Percentiles rank a stretch among this genome's conserved stretches.
Conservation (phyloP, 2,329 filamentous ascomycete genomes). For the Coleophoma eucalyptorum region DNA sequence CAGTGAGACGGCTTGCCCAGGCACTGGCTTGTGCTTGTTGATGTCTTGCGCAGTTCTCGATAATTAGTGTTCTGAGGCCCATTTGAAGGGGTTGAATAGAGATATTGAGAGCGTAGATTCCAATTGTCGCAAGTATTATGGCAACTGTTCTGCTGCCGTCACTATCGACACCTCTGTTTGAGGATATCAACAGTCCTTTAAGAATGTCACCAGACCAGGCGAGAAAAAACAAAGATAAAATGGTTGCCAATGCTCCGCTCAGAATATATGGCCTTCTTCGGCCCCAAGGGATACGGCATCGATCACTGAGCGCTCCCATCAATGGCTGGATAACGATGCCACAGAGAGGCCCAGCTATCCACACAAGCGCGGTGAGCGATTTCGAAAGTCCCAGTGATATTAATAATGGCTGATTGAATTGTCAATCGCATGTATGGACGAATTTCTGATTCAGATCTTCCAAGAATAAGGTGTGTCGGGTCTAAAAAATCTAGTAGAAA, state of each 20-base stretch:
- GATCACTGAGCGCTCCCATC: constrained; percentile 48
- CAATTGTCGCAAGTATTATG: constrained; percentile 14
- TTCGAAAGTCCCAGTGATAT: constrained; percentile 48
- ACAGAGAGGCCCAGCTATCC: constrained; percentile 50
- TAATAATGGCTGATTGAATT: constrained; percentile 38
- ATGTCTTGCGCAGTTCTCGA: constrained; percentile 23
- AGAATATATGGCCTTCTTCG: constrained; percentile 49
- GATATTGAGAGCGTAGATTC: constrained; percentile 22
- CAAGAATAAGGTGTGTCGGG: neutral
- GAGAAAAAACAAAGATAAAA: constrained; percentile 43
- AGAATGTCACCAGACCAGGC: constrained; percentile 43
- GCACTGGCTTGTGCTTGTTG: constrained; percentile 28
- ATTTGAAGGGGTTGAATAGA: constrained; percentile 28
- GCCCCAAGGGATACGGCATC: constrained; percentile 42
- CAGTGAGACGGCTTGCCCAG: constrained; percentile 24
- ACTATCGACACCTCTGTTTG: neutral
- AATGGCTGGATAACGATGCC: constrained; percentile 49
- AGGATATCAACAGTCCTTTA: constrained; percentile 2
- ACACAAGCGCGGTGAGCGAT: constrained; percentile 46
- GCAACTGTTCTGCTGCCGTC: constrained; percentile 5
- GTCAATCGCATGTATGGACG: too few relatives aligned
- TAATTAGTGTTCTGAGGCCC: constrained; percentile 23
- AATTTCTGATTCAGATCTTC: too few relatives aligned
- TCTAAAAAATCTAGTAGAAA: neutral
- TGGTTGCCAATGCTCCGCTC: constrained; percentile 43